These are phyloP conservation scores for Simmondsia chinensis DNA, from an alignment of 148 eudicot species.

Conservation along the genomic window DNA sequence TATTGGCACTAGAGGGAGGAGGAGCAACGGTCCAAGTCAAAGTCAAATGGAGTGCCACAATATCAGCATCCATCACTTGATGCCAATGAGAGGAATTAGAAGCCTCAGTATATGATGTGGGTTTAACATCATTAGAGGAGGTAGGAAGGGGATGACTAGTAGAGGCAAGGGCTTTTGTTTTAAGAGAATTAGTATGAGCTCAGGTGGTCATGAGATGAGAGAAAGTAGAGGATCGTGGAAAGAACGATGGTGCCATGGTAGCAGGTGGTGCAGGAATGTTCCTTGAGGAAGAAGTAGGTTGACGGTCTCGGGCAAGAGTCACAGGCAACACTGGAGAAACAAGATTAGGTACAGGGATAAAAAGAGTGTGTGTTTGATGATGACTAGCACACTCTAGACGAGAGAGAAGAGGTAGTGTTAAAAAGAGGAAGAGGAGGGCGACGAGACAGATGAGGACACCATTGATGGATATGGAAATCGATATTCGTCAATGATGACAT, in stretches of 20 bases:
- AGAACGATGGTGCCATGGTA: not conserved
- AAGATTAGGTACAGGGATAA: too few species aligned
- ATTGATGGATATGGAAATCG: not conserved
- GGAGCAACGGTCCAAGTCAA: not conserved
- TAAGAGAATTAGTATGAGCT: not conserved
- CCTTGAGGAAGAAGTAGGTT: too few species aligned
- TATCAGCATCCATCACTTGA: not conserved
- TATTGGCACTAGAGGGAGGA: not conserved
- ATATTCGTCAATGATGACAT: not conserved
- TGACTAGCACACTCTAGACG: too few species aligned
- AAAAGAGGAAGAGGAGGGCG: not conserved
- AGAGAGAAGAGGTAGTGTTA: not conserved
- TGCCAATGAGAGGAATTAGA: not conserved
- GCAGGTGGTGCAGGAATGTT: not conserved
- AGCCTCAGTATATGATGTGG: not conserved
- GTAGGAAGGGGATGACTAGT: not conserved
- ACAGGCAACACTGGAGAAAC: too few species aligned
- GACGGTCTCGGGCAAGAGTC: not conserved
- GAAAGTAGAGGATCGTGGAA: not conserved
- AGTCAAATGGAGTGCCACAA: not conserved
- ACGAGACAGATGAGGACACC: not conserved
- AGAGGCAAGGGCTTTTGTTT: not conserved
- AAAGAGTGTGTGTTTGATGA: too few species aligned
- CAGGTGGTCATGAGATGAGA: not conserved
- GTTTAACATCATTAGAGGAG: not conserved